Conservation (phyloP, 2,329 filamentous ascomycete genomes). For the Graphilbum ipis-grandicollis region DNA sequence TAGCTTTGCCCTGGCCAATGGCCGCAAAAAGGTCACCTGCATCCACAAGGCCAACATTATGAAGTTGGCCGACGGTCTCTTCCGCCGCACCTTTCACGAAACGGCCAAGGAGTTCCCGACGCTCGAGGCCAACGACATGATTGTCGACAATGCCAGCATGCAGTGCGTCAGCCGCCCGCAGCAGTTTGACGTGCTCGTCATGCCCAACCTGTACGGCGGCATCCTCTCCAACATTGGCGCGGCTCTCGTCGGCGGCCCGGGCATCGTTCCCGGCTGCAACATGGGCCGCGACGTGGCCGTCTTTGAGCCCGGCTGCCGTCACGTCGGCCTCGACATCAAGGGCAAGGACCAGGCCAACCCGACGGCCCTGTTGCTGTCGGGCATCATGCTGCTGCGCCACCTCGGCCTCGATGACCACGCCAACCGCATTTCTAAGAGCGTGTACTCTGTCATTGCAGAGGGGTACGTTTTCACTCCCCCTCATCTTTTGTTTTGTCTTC, state of each 20-base stretch:
- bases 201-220: slow-evolving; percentile 98
- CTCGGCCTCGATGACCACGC: slow-evolving; percentile 95
- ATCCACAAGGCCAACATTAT: slow-evolving; percentile 99
- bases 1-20: slow-evolving; percentile 93
- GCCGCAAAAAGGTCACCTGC: slow-evolving; percentile 97
- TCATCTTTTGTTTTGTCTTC: background rate
- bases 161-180: slow-evolving; percentile 91
- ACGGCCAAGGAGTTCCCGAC: slow-evolving; percentile 91
- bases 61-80: slow-evolving; percentile 97
- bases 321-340: slow-evolving; percentile 98
- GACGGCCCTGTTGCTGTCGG: slow-evolving; percentile 84
- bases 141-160: slow-evolving; percentile 99
- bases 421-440: slow-evolving; percentile 87
- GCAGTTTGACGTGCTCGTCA: slow-evolving; percentile 99
- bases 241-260: slow-evolving; percentile 88
- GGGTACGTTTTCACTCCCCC: slow-evolving; percentile 49
- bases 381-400: slow-evolving; percentile 93
- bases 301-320: slow-evolving; percentile 97
- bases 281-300: slow-evolving; percentile 98
- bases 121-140: slow-evolving; percentile 96
- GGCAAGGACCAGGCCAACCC: slow-evolving; percentile 99
- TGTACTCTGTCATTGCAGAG: slow-evolving; percentile 65
- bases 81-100: slow-evolving; percentile 92
- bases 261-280: slow-evolving; percentile 96
- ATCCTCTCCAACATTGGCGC: slow-evolving; percentile 98